Conservation (phyloP, 495 filamentous ascomycete species). For the Penicillium canescens region DNA sequence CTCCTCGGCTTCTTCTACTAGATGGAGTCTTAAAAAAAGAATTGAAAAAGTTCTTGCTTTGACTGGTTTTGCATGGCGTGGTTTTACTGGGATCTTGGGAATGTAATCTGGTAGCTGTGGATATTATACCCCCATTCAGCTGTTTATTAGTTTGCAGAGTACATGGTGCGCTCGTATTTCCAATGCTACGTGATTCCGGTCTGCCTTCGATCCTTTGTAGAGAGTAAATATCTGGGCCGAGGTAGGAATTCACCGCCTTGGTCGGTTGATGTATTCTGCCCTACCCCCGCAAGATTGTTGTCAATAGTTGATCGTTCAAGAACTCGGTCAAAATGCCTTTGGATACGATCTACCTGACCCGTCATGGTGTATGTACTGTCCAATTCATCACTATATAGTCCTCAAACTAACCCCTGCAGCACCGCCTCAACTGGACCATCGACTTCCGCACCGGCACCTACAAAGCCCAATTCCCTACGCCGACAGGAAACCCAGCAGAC, state of each 20-base stretch:
- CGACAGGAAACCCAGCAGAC: conserved; percentile 83
- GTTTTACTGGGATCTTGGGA: conserved; percentile 22
- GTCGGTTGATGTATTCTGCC: conserved; percentile 12
- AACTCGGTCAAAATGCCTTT: conserved; percentile 45
- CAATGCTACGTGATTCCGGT: conserved; percentile 28
- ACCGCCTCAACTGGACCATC: conserved; percentile 85
- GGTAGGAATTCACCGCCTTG: conserved; percentile 22
- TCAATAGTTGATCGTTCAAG: background rate
- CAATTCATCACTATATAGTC: conserved; percentile 6
- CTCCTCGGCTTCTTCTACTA: conserved; percentile 98
- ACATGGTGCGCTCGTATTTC: conserved; percentile 22
- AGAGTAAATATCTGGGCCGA: conserved; percentile 8
- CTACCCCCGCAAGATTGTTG: conserved; percentile 17
- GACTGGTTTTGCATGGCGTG: conserved; percentile 26
- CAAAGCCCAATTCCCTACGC: conserved; percentile 62
- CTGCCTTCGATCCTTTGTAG: conserved; percentile 1
- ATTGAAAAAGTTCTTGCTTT: conserved; percentile 34
- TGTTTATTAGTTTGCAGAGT: conserved; percentile 29
- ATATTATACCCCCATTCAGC: conserved; percentile 24
- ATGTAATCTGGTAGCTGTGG: conserved; percentile 37
- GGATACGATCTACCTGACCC: conserved; percentile 80
- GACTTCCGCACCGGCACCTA: conserved; percentile 77
- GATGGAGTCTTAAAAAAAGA: conserved; percentile 32
- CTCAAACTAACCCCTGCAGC: conserved; percentile 51
- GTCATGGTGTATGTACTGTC: conserved; percentile 72